These are phyloP conservation scores for Apiotrichum gamsii DNA, from an alignment of 1,284 basidiomycete species.

Conservation along the genomic window DNA sequence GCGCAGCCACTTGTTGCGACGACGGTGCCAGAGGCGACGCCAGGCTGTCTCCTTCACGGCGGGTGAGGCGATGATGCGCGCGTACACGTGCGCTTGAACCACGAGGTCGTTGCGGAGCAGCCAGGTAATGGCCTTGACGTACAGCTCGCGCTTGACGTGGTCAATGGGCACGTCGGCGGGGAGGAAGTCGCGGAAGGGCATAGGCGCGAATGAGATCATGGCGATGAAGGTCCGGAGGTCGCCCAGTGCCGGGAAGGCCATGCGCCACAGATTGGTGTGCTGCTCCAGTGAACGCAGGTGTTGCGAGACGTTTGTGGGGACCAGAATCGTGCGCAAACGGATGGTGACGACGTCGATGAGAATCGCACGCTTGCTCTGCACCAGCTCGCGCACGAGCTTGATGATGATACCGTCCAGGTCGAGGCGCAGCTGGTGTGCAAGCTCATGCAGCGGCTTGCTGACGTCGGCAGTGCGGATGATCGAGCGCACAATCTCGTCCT, in stretches of 20 bases:
- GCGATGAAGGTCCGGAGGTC: conserved; percentile 68
- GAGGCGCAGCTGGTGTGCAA: conserved; percentile 77
- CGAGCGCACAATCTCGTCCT: conserved; percentile 57
- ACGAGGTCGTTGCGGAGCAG: conserved; percentile 80
- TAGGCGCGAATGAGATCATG: conserved; percentile 61
- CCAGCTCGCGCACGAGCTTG: conserved; percentile 80
- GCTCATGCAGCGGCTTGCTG: conserved; percentile 61
- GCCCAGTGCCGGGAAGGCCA: conserved; percentile 62
- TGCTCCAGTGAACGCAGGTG: conserved; percentile 52
- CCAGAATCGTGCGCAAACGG: conserved; percentile 78
- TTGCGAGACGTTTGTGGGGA: conserved; percentile 61
- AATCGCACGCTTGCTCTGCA: conserved; percentile 81
- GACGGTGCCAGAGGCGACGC: conserved; percentile 35
- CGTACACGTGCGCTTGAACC: conserved; percentile 74
- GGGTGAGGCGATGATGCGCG: conserved; percentile 72
- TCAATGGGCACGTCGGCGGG: conserved; percentile 22
- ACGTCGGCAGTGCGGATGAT: conserved; percentile 58
- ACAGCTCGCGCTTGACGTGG: conserved; percentile 53
- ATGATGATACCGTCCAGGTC: conserved; percentile 79
- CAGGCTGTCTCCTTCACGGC: conserved; percentile 60
- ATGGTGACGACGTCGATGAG: conserved; percentile 77
- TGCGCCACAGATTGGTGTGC: conserved; percentile 60
- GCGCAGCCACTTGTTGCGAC: conserved; percentile 33
- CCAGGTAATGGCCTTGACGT: conserved; percentile 83
- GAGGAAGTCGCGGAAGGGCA: conserved; percentile 54